Evolutionary conservation across 306 rosid genomes (phyloP).

Genomic region (Corylus avellana): DNA sequence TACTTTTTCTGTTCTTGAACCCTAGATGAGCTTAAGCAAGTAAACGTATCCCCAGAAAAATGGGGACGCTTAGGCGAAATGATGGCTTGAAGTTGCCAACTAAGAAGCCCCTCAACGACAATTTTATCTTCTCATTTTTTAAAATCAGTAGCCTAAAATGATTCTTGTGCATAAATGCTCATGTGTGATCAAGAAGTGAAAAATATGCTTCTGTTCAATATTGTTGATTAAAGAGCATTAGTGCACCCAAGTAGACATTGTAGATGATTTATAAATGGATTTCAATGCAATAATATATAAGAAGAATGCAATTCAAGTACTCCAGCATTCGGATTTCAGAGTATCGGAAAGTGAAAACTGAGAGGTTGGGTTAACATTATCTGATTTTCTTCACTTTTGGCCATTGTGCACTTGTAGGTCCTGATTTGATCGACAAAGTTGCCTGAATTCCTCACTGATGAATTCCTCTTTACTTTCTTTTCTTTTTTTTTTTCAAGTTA

Average conservation of each 20-base stretch:
- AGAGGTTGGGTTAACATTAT: not conserved
- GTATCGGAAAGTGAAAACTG: not conserved
- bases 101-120: not conserved
- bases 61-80: not conserved
- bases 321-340: not conserved
- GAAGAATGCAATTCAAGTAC: not conserved
- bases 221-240: slow-evolving; percentile 10
- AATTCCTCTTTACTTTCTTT: not conserved
- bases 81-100: not conserved
- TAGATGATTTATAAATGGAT: slow-evolving; percentile 2
- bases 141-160: not conserved
- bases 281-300: not conserved
- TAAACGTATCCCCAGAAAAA: not conserved
- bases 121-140: not conserved
- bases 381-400: not conserved
- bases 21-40: not conserved
- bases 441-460: not conserved
- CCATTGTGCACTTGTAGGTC: not conserved
- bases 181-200: not conserved
- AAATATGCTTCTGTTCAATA: slow-evolving; percentile 9
- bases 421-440: not conserved
- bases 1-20: not conserved
- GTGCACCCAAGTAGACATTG: not conserved
- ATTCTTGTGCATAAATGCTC: not conserved
- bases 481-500: not conserved